Evolutionary conservation across 306 rosid genomes (phyloP), one percentile per base, ranked within the genome.

Genomic region (Ormosia semicastrata): DNA sequence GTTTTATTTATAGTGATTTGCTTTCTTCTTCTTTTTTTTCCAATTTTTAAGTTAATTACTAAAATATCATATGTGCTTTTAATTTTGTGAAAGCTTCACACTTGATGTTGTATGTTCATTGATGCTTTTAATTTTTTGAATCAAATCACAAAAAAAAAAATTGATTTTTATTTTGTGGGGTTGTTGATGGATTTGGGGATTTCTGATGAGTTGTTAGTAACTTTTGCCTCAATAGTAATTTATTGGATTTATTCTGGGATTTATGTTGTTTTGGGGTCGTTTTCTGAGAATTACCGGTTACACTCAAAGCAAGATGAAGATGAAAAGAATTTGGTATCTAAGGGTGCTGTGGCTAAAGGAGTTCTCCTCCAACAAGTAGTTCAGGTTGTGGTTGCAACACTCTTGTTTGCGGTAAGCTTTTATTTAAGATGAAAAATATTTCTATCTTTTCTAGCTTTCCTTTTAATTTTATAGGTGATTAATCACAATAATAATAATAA

Each of bases 241-340:
- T 93, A 96, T 83, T 96, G 99, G 98, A 58, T 81, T 34, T 93
- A 92, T 85, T 93, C 98, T 12, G 98, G 98, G 68, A 75, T 90
- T 83, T 96, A 96, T 71, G 86, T 83, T 71, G 79, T 89, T 36
- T 76, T 96, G 30, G 99, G 92, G 0, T 66, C 13, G 9, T 89
- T 88, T 47, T 90, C 89, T 58, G 97, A 94, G 44, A 88, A 85
- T 62, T 92, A 87, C 63, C 86, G 99, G 24, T 84, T 96, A 71
- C 99, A 96, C 84, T 81, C 97, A 2, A 86, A 71, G 88, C 87
- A 86, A 80, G 97, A 92, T 30, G 98, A 96, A 85, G 94, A 89
- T 32, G 98, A 96, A 85, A 96, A 93, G 94, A 96, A 96, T 85
- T 87, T 88, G 93, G 99, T 93, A 2, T 83, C 98, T 8, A 96